phyloP scores from a whole-genome alignment of 2,329 filamentous ascomycete species.

The Ophiostoma novo-ulmi region DNA sequence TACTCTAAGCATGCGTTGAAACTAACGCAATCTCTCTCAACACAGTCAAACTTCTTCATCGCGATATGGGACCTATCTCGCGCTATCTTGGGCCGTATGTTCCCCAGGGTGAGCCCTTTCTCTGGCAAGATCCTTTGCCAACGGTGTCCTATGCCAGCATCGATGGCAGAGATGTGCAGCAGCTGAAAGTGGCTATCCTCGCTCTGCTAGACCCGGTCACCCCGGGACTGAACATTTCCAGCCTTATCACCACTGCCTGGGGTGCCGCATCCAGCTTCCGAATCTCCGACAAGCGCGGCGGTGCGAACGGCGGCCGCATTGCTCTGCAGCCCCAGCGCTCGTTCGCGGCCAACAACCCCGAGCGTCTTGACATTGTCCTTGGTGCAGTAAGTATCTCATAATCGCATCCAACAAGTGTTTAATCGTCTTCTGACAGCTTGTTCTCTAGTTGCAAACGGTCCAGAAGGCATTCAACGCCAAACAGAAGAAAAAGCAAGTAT shows the following conservation, averaged over 20 bases:
- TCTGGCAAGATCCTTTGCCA: slow-evolving; percentile 73
- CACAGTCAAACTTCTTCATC: slow-evolving; percentile 65
- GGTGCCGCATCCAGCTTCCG: slow-evolving; percentile 68
- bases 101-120: slow-evolving; percentile 56
- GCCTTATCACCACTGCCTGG: slow-evolving; percentile 63
- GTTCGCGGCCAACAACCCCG: slow-evolving; percentile 71
- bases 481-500: slow-evolving; percentile 60
- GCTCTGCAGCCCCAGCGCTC: slow-evolving; percentile 65
- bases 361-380: slow-evolving; percentile 59
- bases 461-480: slow-evolving; percentile 60
- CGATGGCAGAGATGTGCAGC: slow-evolving; percentile 56
- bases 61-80: slow-evolving; percentile 66
- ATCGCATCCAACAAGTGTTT: background rate
- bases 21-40: background rate
- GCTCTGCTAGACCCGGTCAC: slow-evolving; percentile 28
- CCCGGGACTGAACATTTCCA: slow-evolving; percentile 54
- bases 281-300: slow-evolving; percentile 72
- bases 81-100: slow-evolving; percentile 73
- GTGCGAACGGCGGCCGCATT: slow-evolving; percentile 75
- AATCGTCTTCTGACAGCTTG: background rate
- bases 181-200: slow-evolving; percentile 65
- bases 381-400: slow-evolving; percentile 32
- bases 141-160: slow-evolving; percentile 52
- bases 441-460: slow-evolving; percentile 50
- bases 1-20: background rate